These are phyloP conservation scores for Diaporthe ilicicola DNA, from an alignment of 2,329 filamentous ascomycete species.

Conservation along the genomic window DNA sequence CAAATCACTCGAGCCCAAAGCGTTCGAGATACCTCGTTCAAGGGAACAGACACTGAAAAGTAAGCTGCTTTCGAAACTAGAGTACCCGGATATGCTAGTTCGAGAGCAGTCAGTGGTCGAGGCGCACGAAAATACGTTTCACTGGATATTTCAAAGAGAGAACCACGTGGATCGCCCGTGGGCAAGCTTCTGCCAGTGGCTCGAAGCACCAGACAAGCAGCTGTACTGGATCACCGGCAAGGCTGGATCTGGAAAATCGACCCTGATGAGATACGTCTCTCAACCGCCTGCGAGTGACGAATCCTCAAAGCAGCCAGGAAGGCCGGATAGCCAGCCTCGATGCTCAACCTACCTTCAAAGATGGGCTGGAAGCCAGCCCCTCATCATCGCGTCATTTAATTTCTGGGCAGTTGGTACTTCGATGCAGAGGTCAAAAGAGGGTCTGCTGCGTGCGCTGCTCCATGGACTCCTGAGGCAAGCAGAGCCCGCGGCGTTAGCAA, in stretches of 20 bases:
- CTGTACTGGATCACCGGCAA: constrained; percentile 16
- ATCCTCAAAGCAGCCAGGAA: rapidly evolving
- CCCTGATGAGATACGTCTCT: constrained; percentile 13
- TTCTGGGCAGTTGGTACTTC: constrained; percentile 3
- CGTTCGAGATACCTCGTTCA: rapidly evolving
- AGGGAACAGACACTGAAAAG: background rate
- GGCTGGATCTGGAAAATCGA: constrained; percentile 2
- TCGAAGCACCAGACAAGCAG: background rate
- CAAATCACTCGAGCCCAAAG: background rate
- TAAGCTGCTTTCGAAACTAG: background rate
- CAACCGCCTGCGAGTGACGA: background rate
- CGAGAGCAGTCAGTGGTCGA: background rate
- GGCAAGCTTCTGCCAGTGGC: constrained; percentile 9
- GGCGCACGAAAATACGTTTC: background rate
- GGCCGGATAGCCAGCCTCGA: background rate
- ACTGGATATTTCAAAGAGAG: background rate
- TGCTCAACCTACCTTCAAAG: background rate
- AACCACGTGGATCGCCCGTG: background rate
- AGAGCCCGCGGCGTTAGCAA: background rate
- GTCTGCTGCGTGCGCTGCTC: background rate
- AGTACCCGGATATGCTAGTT: background rate
- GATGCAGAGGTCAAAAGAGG: constrained; percentile 2
- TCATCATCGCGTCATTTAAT: background rate
- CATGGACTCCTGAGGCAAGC: background rate
- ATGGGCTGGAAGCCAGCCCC: background rate